Evolutionary conservation across 345 rosid species (phyloP), one percentile per base, ranked within the genome.

Genomic region (Gossypium sturtianum): DNA sequence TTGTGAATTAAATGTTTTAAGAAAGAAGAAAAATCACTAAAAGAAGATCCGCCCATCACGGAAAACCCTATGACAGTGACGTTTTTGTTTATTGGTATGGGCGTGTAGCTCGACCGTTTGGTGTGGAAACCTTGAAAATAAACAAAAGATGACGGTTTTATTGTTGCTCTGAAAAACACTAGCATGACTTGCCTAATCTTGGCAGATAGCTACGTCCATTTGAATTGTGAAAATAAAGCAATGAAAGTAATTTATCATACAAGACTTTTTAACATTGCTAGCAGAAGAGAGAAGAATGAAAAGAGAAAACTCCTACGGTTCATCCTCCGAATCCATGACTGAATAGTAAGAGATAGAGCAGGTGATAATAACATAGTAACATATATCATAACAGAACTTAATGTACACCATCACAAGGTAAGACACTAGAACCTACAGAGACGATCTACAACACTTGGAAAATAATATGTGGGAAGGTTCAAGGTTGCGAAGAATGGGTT

Each of bases 351-450:
- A 61, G 25, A 75, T 3, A 58, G 45, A 61, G 76, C 72, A 69
- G 48, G 65, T 61, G 73, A 65, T 60, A 75, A 65, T 77, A 78
- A 29, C 51, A 78, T 45, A 69, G 4, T 68, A 68, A 51, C 13
- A 72, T 25, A 74, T 25, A 70, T 22, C 58, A 66, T 74, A 63
- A 54, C 72, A 79, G 73, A 75, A 69, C 62, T 69, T 71, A 47
- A 83, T 83, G 78, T 86, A 86, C 86, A 86, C 75, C 80, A 79
- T 74, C 75, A 77, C 80, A 49, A 60, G 44, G 54, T 49, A 70
- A 34, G 52, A 77, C 13, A 74, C 80, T 70, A 69, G 75, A 56
- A 60, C 48, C 77, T 16, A 62, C 44, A 43, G 34, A 25, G 52
- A 67, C 48, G 60, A 59, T 58, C 81, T 70, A 70, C 16, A 57